Conservation (phyloP, 305 asterid genomes). For the Stenogyne calaminthoides region DNA sequence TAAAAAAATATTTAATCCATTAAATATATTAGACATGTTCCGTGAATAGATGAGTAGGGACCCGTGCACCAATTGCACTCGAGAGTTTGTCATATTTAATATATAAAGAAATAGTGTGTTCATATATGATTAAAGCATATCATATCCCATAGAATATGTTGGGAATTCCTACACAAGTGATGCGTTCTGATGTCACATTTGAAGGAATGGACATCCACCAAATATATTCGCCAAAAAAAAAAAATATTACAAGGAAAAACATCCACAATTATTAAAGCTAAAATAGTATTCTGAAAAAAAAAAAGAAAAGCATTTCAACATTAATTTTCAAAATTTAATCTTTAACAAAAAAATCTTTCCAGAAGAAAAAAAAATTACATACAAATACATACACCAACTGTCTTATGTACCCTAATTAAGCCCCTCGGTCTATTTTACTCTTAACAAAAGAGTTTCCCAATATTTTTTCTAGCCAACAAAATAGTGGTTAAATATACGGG, state of each 20-base stretch:
- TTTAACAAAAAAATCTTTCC: not conserved
- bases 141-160: no score
- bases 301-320: not conserved
- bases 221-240: no score
- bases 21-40: no score
- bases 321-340: not conserved
- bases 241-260: not conserved
- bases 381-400: slow-evolving; percentile 26
- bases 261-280: not conserved
- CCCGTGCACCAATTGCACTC: no score
- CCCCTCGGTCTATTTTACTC: slow-evolving; percentile 23
- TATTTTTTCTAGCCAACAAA: slow-evolving; percentile 7
- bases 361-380: slow-evolving; percentile 12
- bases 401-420: slow-evolving; percentile 29
- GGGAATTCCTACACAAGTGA: no score
- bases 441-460: not conserved
- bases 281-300: not conserved
- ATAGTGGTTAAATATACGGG: not conserved
- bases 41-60: no score
- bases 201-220: not conserved
- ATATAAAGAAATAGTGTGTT: no score
- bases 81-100: no score
- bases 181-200: not conserved
- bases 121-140: not conserved
- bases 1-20: no score